Evolutionary conservation across 2,329 filamentous ascomycete species (phyloP), one percentile per base, ranked within the genome.

Genomic region (Sclerotinia spermophila): DNA sequence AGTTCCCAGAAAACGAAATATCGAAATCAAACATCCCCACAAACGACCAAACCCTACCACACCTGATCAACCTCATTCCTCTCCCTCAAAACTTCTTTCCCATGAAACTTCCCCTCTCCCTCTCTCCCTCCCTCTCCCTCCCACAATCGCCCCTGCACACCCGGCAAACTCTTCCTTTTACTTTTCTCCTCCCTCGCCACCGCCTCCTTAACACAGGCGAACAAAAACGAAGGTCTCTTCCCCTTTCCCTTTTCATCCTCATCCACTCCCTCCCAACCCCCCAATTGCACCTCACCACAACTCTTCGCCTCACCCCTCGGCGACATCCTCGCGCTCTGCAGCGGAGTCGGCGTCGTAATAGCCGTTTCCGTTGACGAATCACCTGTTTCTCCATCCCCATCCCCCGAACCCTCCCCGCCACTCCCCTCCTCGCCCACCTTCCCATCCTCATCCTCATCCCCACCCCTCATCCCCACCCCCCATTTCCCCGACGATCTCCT

Each of bases 101-200:
- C 42, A 33, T 27, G 13, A 2, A 7, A 21, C 44, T 38, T 44
- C 5, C 21, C 19, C 15, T 53, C 27, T 5, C 27, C 5, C 55
- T 53, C 33, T 0, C 21, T 21, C 30, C 24, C 59, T 33, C 21
- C n/a, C 17, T 42, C 56, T 3, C 35, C 53, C 38, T 62, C 24
- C 67, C 44, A 61, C 13, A 6, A 30, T 19, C 7, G 4, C 15
- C 42, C 30, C 6, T 35, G 24, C 56, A 48, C 17, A 1, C 15
- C 17, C 1, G 67, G n/a, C 17, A 69, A 30, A 64, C 67, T 69
- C 24, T 33, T 66, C 35, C 51, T 69, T 30, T 33, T 66, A 45
- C 51, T 38, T 38, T 30, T 68, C 30, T 42, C 48, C 53, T 48
- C 30, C 1, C 33, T 13, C 55, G 5, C 2, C 27, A 10, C 44